These are phyloP conservation scores for Cynara cardunculus DNA, from an alignment of 129 eudicot genomes.

Conservation along the genomic window DNA sequence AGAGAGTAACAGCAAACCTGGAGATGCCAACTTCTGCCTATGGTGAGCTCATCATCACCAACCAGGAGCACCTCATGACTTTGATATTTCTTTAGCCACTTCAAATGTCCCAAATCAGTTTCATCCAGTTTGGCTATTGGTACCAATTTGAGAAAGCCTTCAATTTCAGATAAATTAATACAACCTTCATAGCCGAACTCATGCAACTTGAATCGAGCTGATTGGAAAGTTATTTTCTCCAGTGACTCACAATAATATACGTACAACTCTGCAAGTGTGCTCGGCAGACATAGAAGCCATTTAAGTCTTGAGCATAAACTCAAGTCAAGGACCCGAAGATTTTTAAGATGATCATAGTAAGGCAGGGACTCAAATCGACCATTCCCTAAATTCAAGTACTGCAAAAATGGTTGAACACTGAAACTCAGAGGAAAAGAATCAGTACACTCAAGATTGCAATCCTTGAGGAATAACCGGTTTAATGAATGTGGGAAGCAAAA, in stretches of 20 bases:
- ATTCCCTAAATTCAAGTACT: slow-evolving; percentile 13
- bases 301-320: slow-evolving; percentile 6
- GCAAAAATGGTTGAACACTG: neutral
- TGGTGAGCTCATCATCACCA: slow-evolving; percentile 5
- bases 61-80: neutral
- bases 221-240: slow-evolving; percentile 11
- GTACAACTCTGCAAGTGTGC: slow-evolving; percentile 9
- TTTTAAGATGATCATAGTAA: slow-evolving; percentile 7
- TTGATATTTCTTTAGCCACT: slow-evolving; percentile 8
- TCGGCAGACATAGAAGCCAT: neutral
- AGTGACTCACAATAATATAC: neutral
- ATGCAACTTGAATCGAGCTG: slow-evolving; percentile 1
- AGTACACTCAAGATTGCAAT: neutral
- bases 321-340: slow-evolving; percentile 13
- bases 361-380: neutral
- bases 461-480: neutral
- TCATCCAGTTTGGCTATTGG: neutral
- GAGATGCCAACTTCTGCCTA: neutral
- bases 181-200: slow-evolving; percentile 20
- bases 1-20: neutral
- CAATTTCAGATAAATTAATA: neutral
- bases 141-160: slow-evolving; percentile 8
- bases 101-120: slow-evolving; percentile 9
- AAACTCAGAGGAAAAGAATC: neutral
- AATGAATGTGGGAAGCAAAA: slow-evolving; percentile 13